These are phyloP conservation scores for Dovyalis caffra DNA, from an alignment of 345 rosid genomes.

Conservation along the genomic window DNA sequence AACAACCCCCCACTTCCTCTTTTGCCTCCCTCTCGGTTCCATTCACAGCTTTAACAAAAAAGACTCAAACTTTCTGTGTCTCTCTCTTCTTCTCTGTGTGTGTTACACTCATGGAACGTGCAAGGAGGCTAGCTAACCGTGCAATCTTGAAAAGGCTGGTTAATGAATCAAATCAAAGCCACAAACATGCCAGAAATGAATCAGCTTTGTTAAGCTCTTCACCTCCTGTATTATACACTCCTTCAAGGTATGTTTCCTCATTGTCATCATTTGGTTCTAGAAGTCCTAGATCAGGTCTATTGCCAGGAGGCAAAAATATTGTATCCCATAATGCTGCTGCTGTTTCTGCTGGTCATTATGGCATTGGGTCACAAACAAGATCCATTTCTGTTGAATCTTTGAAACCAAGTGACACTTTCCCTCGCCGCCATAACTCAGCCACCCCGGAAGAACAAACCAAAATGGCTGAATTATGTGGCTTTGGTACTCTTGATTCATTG, in stretches of 20 bases:
- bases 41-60: not conserved
- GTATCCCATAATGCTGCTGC: conserved; percentile 16
- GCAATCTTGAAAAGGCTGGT: conserved; percentile 71
- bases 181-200: conserved; percentile 30
- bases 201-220: conserved; percentile 29
- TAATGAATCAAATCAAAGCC: conserved; percentile 51
- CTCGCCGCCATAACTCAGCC: conserved; percentile 96
- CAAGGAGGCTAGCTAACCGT: conserved; percentile 81
- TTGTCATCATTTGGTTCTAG: conserved; percentile 52
- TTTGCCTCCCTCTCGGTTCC: conserved; percentile 2
- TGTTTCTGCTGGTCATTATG: conserved; percentile 13
- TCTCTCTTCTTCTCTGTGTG: not conserved
- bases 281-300: conserved; percentile 32
- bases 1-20: conserved; percentile 18
- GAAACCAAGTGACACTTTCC: conserved; percentile 70
- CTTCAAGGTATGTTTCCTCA: conserved; percentile 75
- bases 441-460: conserved; percentile 80
- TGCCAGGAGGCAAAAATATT: conserved; percentile 18
- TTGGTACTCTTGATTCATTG: conserved; percentile 61
- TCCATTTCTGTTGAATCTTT: conserved; percentile 72
- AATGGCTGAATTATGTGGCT: conserved; percentile 75
- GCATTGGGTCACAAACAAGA: conserved; percentile 52
- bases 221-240: conserved; percentile 41
- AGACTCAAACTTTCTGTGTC: not conserved
- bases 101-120: conserved; percentile 68